Conservation (phyloP, 2,329 filamentous ascomycete genomes). For the Ceratocystis albifundus region DNA sequence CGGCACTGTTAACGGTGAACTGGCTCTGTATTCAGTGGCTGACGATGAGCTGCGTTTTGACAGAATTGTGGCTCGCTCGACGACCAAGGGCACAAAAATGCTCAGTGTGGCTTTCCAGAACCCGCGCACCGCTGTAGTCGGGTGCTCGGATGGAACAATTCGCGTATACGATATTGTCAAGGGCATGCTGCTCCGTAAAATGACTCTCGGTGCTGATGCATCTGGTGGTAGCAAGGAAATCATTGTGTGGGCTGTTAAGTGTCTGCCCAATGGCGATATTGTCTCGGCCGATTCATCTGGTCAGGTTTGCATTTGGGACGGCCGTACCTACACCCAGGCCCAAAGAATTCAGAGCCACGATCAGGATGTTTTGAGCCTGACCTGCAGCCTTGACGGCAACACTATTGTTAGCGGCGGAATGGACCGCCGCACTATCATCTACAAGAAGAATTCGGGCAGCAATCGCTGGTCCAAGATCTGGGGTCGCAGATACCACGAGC, state of each 20-base stretch:
- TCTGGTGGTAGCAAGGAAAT: conserved; percentile 62
- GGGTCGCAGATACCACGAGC: conserved; percentile 75
- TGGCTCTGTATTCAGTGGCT: conserved; percentile 76
- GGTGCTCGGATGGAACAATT: conserved; percentile 94
- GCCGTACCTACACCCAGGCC: conserved; percentile 76
- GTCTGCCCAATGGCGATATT: conserved; percentile 75
- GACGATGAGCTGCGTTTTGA: conserved; percentile 75
- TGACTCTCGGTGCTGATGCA: conserved; percentile 74
- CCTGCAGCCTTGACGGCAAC: conserved; percentile 65
- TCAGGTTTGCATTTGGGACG: conserved; percentile 86
- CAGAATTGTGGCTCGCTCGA: conserved; percentile 60
- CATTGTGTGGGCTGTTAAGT: conserved; percentile 88
- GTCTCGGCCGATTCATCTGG: conserved; percentile 92
- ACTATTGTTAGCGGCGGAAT: conserved; percentile 83
- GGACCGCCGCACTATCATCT: conserved; percentile 76
- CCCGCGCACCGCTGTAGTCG: conserved; percentile 69
- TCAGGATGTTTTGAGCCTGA: conserved; percentile 82
- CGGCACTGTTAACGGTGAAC: conserved; percentile 82
- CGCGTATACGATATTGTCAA: conserved; percentile 77
- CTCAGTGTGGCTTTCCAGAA: conserved; percentile 87
- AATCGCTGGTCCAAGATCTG: conserved; percentile 74
- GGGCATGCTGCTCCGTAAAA: conserved; percentile 62
- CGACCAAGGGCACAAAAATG: conserved; percentile 75
- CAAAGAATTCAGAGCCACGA: conserved; percentile 80
- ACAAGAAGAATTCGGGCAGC: conserved; percentile 53